Conservation (phyloP, 768 basidiomycete species). For the Tulasnella sp. region DNA sequence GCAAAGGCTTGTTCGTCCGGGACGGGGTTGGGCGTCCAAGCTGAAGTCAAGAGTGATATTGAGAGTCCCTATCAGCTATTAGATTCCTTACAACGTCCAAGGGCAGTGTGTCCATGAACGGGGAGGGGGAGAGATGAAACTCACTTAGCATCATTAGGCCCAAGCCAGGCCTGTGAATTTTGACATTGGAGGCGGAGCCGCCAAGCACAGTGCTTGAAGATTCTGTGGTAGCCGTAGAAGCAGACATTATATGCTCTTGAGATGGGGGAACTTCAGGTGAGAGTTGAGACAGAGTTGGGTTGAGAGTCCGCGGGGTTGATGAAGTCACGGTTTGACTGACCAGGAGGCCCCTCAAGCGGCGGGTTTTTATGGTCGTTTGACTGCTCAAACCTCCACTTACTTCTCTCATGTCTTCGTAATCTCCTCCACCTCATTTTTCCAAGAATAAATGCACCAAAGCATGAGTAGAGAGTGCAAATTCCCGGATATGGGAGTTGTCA, state of each 20-base stretch:
- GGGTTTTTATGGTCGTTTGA: too few species aligned
- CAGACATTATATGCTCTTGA: not conserved
- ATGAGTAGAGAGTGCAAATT: too few species aligned
- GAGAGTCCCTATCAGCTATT: not conserved
- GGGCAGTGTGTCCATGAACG: not conserved
- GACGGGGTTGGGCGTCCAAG: slow-evolving; percentile 50
- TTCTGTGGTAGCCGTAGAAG: not conserved
- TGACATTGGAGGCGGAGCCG: slow-evolving; percentile 16
- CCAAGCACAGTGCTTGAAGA: not conserved
- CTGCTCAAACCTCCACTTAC: too few species aligned
- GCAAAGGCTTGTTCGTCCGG: slow-evolving; percentile 65
- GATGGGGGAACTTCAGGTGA: not conserved
- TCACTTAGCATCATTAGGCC: slow-evolving; percentile 19
- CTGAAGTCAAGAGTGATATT: not conserved
- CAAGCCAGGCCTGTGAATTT: slow-evolving; percentile 13
- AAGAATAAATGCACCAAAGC: too few species aligned
- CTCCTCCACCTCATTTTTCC: too few species aligned
- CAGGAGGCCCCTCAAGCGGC: too few species aligned
- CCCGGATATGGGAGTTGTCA: too few species aligned
- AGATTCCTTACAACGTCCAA: not conserved
- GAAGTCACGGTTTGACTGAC: too few species aligned
- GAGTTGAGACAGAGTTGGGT: not conserved
- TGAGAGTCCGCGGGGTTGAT: too few species aligned
- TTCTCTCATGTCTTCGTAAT: too few species aligned
- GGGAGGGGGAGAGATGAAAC: not conserved